Evolutionary conservation across 495 filamentous ascomycete species (phyloP).

Genomic region (Penicillium canescens): DNA sequence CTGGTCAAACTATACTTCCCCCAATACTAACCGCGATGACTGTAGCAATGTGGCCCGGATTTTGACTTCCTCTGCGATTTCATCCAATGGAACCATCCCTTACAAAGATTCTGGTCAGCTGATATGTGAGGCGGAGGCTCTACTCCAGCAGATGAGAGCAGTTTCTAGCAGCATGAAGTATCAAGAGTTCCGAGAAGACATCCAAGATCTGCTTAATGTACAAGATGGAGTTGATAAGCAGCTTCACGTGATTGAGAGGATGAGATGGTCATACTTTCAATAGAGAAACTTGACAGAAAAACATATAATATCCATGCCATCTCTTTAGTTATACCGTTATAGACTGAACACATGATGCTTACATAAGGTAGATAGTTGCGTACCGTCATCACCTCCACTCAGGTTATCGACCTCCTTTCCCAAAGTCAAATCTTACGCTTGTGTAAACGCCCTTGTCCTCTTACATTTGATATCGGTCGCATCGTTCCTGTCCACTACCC

Average conservation of each 20-base stretch:
- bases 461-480: too few species aligned
- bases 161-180: constrained; percentile 69
- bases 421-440: not conserved
- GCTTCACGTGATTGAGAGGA: constrained; percentile 72
- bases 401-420: constrained; percentile 12
- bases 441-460: not conserved
- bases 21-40: not conserved
- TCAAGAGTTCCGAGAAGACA: constrained; percentile 81
- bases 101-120: constrained; percentile 92
- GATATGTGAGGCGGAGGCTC: constrained; percentile 80
- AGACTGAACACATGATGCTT: constrained; percentile 10
- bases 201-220: constrained; percentile 78
- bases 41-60: constrained; percentile 78
- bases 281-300: constrained; percentile 50
- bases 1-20: not conserved
- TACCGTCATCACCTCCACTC: constrained; percentile 31
- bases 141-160: constrained; percentile 63
- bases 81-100: constrained; percentile 62
- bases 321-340: too few species aligned
- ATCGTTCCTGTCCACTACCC: not conserved
- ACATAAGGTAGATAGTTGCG: constrained; percentile 17
- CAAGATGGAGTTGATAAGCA: constrained; percentile 70
- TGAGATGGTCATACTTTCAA: constrained; percentile 84
- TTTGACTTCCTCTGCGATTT: constrained; percentile 58
- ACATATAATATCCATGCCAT: too few species aligned